Evolutionary conservation across 1,139 yeast species (phyloP).

Genomic region (Kurtzmaniella natalensis): DNA sequence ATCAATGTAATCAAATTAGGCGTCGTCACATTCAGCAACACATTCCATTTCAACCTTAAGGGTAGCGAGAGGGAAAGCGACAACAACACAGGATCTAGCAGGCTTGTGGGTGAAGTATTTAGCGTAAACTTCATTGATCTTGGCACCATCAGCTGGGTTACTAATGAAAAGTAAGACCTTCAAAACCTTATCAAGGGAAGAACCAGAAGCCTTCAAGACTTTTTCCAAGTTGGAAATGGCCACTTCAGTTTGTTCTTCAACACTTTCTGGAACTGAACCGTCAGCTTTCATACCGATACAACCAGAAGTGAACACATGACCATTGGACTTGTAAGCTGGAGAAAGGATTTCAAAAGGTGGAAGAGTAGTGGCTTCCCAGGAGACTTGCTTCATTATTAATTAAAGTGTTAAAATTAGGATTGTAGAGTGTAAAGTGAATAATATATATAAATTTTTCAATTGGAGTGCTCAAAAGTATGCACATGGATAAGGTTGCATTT

Average conservation of each 20-base stretch:
- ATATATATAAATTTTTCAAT: too few species aligned
- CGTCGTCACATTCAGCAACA: slow-evolving; percentile 20
- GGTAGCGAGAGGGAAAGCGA: slow-evolving; percentile 36
- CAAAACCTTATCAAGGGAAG: slow-evolving; percentile 38
- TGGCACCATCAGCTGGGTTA: slow-evolving; percentile 34
- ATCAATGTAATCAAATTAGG: too few species aligned
- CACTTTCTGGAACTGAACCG: slow-evolving; percentile 27
- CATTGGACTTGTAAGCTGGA: slow-evolving; percentile 45
- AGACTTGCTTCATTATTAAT: slow-evolving; percentile 12
- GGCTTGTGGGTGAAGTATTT: slow-evolving; percentile 43
- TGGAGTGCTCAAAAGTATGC: too few species aligned
- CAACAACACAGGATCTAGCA: slow-evolving; percentile 48
- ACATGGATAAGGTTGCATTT: too few species aligned
- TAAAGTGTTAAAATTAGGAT: too few species aligned
- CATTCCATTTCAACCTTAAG: slow-evolving; percentile 42
- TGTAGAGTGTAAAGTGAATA: too few species aligned
- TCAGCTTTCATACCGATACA: slow-evolving; percentile 15
- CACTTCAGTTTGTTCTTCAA: slow-evolving; percentile 33
- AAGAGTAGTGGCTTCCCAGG: slow-evolving; percentile 21
- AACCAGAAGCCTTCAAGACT: slow-evolving; percentile 39
- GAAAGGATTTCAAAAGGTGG: slow-evolving; percentile 16
- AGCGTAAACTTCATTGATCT: slow-evolving; percentile 40
- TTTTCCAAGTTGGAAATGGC: slow-evolving; percentile 36
- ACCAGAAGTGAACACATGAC: slow-evolving; percentile 44
- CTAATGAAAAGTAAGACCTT: slow-evolving; percentile 46